Base-by-base conservation (phyloP, 2,329 filamentous ascomycete genomes). In the Aspergillus awamori region DNA sequence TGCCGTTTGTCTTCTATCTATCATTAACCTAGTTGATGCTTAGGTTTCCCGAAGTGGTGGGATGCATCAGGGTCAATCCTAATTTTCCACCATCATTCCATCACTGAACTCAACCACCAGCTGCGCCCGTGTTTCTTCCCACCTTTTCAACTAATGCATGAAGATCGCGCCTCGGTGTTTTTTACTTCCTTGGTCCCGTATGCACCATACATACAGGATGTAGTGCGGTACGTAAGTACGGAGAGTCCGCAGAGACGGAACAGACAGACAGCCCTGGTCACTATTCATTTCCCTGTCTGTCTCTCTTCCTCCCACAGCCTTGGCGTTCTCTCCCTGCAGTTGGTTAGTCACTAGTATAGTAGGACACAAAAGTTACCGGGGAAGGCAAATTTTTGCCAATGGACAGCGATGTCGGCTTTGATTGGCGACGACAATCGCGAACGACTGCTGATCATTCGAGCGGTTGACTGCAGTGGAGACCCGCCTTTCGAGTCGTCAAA, bases 361-460 rank as follows among this genome's bases (percentile, higher is more conserved):
- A 30, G 28, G 28, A 30, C 28, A 36, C 33, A 36, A 36, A 26
- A 36, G 33, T 36, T 36, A 36, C 33, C 26, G 10, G 36, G 30
- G 54, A 33, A 13, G 43, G 26, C 24, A 51, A 53, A 41, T 36
- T 43, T 33, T 56, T 20, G 43, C 59, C 43, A 54, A 61, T 49
- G 58, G 48, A 38, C n/a, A 41, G 53, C 56, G 58, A 26, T 53
- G 26, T 49, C 33, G 28, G 43, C 36, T 53, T 24, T 65, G 56
- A 63, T 63, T 65, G 61, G 63, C 48, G 33, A 59, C 33, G 53
- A 58, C 43, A 58, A 36, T 63, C 53, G 48, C 58, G 33, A 59
- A 53, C 52, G 51, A 59, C 47, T 53, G 63, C 59, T 63, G 63
- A 65, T 63, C 63, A 60, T 65, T 65, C 30, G 58, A 58, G 60